Base-by-base conservation (phyloP, 805 yeast genomes). In the Cyberlindnera subsufficiens region DNA sequence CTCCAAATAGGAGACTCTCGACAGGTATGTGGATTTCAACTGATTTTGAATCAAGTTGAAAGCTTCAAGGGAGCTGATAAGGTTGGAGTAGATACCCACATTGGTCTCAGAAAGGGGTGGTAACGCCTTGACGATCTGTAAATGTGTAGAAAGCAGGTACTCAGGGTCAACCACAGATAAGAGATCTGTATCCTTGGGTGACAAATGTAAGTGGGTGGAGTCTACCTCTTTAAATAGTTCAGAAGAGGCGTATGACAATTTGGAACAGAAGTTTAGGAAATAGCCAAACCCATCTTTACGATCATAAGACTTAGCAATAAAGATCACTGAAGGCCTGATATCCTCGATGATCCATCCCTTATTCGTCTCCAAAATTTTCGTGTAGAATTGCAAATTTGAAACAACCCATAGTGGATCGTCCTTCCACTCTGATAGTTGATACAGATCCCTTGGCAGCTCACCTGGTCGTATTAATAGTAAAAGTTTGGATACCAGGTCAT, bases 321-420 rank as follows among this genome's bases (percentile, higher is more conserved):
- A 14, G 3, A 43, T 36, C n/a, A 56, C 16, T 11, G 39, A 43
- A 1, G 45, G 44, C 10, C 11, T 20, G 4, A 51, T 42, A 4
- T 40, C 52, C 3, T 29, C 29, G 8, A 50, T 18, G 3, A 55
- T 31, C 61, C 61, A 56, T 3, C 39, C 32, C 20, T 53, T 52
- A n/a, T 43, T 22, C 2, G 39, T 6, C 3, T 30, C 20, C 3
- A 50, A 47, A 16, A 30, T 14, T 8, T 19, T 41, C 50, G 14
- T 41, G 42, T 53, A 53, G 39, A 51, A 55, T 30, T 49, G 40
- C 17, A 56, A 47, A 11, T 29, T 38, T 40, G 32, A 56, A 18
- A 5, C 46, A 45, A 32, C 38, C 46, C 15, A 56, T 15, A 10
- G 46, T 41, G 53, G 58, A 5, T 45, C 49, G 13, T 38, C 39